Percentiles rank a stretch among this genome's conserved stretches.
phyloP scores from a whole-genome alignment of 768 basidiomycete species.

The Leucosporidium scottii region DNA sequence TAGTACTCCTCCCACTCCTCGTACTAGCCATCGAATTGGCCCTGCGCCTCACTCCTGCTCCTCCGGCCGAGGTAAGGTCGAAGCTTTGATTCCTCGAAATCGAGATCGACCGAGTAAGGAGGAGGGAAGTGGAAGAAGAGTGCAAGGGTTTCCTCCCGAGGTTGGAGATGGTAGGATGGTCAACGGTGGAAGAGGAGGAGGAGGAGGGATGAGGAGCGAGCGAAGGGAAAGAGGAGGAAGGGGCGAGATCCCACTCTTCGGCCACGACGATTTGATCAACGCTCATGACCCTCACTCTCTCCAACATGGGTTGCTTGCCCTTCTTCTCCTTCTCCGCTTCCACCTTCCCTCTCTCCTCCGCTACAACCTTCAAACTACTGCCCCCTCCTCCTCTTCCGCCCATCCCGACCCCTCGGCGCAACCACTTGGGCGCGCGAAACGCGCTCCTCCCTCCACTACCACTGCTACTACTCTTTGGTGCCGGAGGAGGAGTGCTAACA shows the following conservation, averaged over 20 bases:
- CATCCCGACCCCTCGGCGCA: neutral
- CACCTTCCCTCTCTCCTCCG: neutral
- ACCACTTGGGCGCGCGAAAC: conserved; percentile 1
- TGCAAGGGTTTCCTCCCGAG: neutral
- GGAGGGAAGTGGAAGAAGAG: too few species aligned
- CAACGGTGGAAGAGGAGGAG: too few species aligned
- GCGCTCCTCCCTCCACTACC: neutral
- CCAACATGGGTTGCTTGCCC: neutral
- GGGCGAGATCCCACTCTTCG: neutral
- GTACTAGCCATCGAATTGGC: neutral
- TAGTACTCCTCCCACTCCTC: conserved; percentile 1
- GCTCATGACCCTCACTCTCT: neutral
- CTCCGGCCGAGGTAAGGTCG: too few species aligned
- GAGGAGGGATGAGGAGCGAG: neutral
- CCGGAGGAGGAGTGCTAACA: neutral
- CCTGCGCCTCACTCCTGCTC: neutral
- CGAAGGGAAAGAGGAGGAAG: neutral
- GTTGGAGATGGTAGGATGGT: too few species aligned
- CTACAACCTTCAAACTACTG: too few species aligned
- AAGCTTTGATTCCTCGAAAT: too few species aligned
- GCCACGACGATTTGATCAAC: neutral
- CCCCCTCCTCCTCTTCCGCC: too few species aligned
- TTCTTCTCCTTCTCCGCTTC: neutral
- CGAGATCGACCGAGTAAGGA: too few species aligned
- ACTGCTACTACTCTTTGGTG: neutral